phyloP scores from a whole-genome alignment of 768 basidiomycete species.

The Phaeotremella skinneri region DNA sequence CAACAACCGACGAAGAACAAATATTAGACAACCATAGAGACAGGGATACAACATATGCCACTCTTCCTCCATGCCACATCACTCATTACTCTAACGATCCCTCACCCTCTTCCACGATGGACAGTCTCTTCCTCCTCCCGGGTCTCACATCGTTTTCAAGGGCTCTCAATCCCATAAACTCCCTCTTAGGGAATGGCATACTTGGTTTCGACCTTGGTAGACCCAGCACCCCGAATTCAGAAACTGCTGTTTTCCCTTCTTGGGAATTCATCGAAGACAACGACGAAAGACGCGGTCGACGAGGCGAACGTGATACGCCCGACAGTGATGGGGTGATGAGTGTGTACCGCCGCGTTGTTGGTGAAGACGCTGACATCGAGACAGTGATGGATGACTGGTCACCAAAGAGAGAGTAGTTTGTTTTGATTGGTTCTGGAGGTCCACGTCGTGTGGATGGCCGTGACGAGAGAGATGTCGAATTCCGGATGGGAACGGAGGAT shows the following conservation, averaged over 20 bases:
- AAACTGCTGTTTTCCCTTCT: too few species aligned
- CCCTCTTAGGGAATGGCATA: background rate
- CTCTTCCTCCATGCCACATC: background rate
- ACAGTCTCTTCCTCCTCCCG: background rate
- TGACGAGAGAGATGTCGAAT: background rate
- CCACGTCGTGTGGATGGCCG: background rate
- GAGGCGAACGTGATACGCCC: background rate
- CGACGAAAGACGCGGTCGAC: background rate
- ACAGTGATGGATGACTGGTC: background rate
- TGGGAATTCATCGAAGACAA: background rate
- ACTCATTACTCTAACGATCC: background rate
- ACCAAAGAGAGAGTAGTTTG: background rate
- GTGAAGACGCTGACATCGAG: background rate
- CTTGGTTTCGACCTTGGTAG: background rate
- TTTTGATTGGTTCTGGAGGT: background rate
- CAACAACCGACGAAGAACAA: background rate
- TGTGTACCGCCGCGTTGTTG: background rate
- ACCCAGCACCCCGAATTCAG: background rate
- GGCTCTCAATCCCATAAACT: background rate
- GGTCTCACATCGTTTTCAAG: background rate
- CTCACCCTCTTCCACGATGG: background rate
- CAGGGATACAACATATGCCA: too few species aligned
- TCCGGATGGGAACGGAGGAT: background rate
- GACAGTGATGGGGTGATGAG: background rate
- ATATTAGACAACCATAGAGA: background rate